Percentiles rank a stretch among this genome's conserved stretches.
Conservation (phyloP, 1,139 yeast genomes). For the Yamadazyma dushanensis region DNA sequence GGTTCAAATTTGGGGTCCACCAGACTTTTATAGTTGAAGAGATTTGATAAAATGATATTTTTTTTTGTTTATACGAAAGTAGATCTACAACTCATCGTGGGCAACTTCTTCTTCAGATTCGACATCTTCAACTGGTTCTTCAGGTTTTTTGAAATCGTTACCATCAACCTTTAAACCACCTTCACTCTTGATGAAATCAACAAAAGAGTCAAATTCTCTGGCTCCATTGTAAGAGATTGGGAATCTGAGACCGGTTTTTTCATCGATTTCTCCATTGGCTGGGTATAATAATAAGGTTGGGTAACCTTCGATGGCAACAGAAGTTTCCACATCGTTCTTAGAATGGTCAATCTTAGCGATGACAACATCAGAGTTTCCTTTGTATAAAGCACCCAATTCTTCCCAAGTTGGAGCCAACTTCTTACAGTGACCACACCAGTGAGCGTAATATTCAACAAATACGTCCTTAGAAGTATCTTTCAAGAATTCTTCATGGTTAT, state of each 20-base stretch:
- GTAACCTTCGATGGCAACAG: slow-evolving; percentile 73
- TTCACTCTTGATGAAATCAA: slow-evolving; percentile 64
- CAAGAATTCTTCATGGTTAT: slow-evolving; percentile 73
- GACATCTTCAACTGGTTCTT: slow-evolving; percentile 26
- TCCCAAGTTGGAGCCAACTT: slow-evolving; percentile 90
- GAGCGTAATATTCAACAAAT: slow-evolving; percentile 91
- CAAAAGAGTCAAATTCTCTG: slow-evolving; percentile 74
- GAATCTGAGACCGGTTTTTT: slow-evolving; percentile 50
- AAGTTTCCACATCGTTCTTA: slow-evolving; percentile 78
- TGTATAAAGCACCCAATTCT: slow-evolving; percentile 73
- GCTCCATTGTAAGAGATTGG: slow-evolving; percentile 70
- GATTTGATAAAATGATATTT: too few relatives aligned
- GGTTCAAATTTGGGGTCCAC: slow-evolving; percentile 66
- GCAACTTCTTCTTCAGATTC: slow-evolving; percentile 24
- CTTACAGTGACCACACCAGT: slow-evolving; percentile 99
- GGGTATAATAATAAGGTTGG: slow-evolving; percentile 93
- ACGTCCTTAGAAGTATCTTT: slow-evolving; percentile 78
- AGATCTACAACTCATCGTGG: slow-evolving; percentile 40
- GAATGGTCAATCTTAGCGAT: slow-evolving; percentile 91
- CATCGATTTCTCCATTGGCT: slow-evolving; percentile 75
- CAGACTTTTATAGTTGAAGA: slow-evolving; percentile 18
- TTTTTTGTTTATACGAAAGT: too few relatives aligned
- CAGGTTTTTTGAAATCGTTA: slow-evolving; percentile 27
- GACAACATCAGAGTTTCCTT: slow-evolving; percentile 52
- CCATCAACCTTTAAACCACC: slow-evolving; percentile 65